Evolutionary conservation across 2,329 filamentous ascomycete genomes (phyloP).

Genomic region (Botrytis medusae): DNA sequence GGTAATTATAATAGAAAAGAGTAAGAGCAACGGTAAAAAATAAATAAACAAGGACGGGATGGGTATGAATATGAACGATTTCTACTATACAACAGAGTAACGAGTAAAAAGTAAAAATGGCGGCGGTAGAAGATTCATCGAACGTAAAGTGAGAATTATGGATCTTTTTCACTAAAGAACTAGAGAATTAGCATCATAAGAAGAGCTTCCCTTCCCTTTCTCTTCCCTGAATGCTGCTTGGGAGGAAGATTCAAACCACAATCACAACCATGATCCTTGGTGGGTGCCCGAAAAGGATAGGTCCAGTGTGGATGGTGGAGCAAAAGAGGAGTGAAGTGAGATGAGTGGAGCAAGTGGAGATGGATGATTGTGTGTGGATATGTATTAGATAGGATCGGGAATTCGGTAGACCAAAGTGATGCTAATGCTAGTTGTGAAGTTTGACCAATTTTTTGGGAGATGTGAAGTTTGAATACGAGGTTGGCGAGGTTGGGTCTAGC

Average conservation of each 20-base stretch:
- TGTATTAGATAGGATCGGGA: neutral
- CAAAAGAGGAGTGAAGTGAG: neutral
- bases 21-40: neutral
- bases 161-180: neutral
- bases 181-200: neutral
- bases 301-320: neutral
- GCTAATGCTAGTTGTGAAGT: neutral
- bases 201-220: neutral
- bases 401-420: neutral
- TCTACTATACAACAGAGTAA: neutral
- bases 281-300: neutral
- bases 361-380: neutral
- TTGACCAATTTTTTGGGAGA: neutral
- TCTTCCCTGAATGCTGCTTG: neutral
- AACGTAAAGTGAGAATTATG: constrained; percentile 11
- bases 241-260: neutral
- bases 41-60: neutral
- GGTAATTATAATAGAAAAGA: neutral
- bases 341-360: neutral
- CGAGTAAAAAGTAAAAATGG: constrained; percentile 2
- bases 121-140: neutral
- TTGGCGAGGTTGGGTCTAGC: neutral
- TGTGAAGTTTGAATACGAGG: neutral
- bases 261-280: neutral
- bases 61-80: neutral